Conservation (phyloP, 192 early-diverging fungal species). For the Glomus cerebriforme region DNA sequence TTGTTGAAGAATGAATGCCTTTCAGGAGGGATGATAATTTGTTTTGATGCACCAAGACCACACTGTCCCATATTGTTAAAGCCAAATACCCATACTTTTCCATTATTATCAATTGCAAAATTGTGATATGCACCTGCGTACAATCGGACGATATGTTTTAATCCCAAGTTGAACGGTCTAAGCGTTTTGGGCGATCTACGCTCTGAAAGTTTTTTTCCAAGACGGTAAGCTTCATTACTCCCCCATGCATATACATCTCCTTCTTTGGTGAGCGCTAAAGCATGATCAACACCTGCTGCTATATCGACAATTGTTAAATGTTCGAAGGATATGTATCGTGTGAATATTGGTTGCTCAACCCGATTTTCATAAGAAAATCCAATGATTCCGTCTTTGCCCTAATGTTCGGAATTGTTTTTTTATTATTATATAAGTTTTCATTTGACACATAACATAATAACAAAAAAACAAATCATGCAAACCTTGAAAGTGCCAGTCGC, state of each 20-base stretch:
- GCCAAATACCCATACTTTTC: slow-evolving; percentile 79
- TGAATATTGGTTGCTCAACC: slow-evolving; percentile 60
- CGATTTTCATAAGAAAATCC: slow-evolving; percentile 58
- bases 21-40: slow-evolving; percentile 57
- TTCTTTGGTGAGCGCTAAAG: slow-evolving; percentile 68
- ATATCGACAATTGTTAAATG: slow-evolving; percentile 72
- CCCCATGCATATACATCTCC: slow-evolving; percentile 90
- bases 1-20: slow-evolving; percentile 50
- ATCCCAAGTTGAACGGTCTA: slow-evolving; percentile 54
- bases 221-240: slow-evolving; percentile 83
- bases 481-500: slow-evolving; percentile 84
- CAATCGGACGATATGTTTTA: slow-evolving; percentile 58
- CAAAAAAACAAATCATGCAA: slow-evolving; percentile 1
- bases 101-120: slow-evolving; percentile 71
- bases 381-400: background rate
- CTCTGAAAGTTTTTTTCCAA: slow-evolving; percentile 79
- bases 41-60: slow-evolving; percentile 45
- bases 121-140: slow-evolving; percentile 84
- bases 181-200: slow-evolving; percentile 70
- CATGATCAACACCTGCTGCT: slow-evolving; percentile 84
- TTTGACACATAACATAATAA: too few species aligned
- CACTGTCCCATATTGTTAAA: slow-evolving; percentile 92
- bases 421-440: background rate
- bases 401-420: background rate
- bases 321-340: slow-evolving; percentile 57